These are phyloP conservation scores for Melaleuca alternifolia DNA, from an alignment of 345 rosid species.

Conservation along the genomic window DNA sequence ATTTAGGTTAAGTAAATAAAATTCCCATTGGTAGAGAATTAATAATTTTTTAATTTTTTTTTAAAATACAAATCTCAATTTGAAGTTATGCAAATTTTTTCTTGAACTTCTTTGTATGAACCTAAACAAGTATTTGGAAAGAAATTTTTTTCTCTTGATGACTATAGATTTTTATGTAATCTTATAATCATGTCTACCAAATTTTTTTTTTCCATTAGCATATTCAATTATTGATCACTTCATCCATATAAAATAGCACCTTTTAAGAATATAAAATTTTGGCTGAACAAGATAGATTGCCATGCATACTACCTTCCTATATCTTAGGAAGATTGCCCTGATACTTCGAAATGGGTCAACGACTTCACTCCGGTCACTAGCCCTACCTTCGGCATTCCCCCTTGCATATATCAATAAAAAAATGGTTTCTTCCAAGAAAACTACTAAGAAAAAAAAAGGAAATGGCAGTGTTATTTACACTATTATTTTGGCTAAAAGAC, in stretches of 20 bases:
- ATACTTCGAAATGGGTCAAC: too few species aligned
- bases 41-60: background rate
- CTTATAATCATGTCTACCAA: background rate
- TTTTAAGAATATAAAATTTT: too few species aligned
- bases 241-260: background rate
- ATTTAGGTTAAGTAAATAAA: background rate
- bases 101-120: background rate
- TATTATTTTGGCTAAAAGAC: too few species aligned
- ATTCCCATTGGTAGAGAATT: background rate
- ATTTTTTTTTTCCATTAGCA: background rate
- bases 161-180: background rate
- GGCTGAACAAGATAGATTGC: background rate
- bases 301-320: background rate
- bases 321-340: too few species aligned
- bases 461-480: too few species aligned
- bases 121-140: background rate
- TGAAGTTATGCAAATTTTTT: background rate
- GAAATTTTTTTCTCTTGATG: background rate
- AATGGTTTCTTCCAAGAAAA: background rate
- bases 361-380: too few species aligned
- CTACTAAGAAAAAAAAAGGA: too few species aligned
- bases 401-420: background rate
- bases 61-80: background rate
- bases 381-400: too few species aligned
- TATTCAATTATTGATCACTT: background rate